Percentiles rank a stretch among this genome's conserved stretches.
These are phyloP conservation scores for Pythium oligandrum DNA, from an alignment of 352 stramenopile species.

Conservation along the genomic window DNA sequence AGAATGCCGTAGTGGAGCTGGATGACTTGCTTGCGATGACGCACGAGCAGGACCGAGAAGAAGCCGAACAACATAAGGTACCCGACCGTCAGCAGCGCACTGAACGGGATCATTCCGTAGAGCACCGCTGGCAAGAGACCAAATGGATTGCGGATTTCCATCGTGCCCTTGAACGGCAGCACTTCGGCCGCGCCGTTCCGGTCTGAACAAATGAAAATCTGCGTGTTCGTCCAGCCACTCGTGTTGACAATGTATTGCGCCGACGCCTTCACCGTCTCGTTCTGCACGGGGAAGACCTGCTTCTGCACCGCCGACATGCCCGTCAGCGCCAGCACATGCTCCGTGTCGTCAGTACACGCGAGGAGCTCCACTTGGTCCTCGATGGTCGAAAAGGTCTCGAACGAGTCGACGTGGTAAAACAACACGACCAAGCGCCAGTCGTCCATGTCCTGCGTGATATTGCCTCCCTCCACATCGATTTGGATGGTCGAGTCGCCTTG, in stretches of 20 bases:
- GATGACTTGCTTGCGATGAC: slow-evolving; percentile 67
- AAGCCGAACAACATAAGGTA: slow-evolving; percentile 79
- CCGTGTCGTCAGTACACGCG: slow-evolving; percentile 43
- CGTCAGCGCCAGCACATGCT: slow-evolving; percentile 15
- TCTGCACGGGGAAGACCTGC: slow-evolving; percentile 58
- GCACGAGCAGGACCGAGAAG: slow-evolving; percentile 65
- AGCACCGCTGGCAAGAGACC: slow-evolving; percentile 72
- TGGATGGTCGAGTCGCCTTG: slow-evolving; percentile 61
- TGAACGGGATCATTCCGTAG: slow-evolving; percentile 86
- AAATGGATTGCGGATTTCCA: slow-evolving; percentile 83
- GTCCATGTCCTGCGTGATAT: slow-evolving; percentile 65
- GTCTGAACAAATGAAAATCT: slow-evolving; percentile 74
- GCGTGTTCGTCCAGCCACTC: slow-evolving; percentile 76
- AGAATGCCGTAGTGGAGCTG: slow-evolving; percentile 82
- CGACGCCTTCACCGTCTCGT: slow-evolving; percentile 40
- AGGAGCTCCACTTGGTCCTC: slow-evolving; percentile 72
- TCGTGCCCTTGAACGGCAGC: slow-evolving; percentile 55
- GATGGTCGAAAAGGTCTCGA: slow-evolving; percentile 53
- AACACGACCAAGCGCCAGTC: slow-evolving; percentile 75
- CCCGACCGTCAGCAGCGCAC: slow-evolving; percentile 55
- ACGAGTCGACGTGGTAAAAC: slow-evolving; percentile 77
- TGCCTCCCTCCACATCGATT: slow-evolving; percentile 62
- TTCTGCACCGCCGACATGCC: slow-evolving; percentile 65
- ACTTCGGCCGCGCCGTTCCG: slow-evolving; percentile 42
- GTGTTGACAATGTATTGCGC: slow-evolving; percentile 52